Evolutionary conservation across 2,329 filamentous ascomycete genomes (phyloP), one percentile per base, ranked within the genome.

Genomic region (Colletotrichum noveboracense): DNA sequence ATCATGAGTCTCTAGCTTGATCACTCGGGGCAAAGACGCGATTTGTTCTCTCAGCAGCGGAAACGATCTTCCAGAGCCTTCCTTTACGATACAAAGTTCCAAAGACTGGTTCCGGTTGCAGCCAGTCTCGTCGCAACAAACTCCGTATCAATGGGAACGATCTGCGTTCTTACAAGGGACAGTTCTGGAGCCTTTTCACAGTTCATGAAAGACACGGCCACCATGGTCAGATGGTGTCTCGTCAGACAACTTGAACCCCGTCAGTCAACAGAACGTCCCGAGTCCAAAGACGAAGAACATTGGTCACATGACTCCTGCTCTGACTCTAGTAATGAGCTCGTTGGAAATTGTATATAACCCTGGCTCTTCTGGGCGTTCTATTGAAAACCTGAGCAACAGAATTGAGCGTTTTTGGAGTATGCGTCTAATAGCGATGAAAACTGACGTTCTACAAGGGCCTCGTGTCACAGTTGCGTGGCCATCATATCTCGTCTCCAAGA

Each of bases 351-450:
- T 7, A 21, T 21, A 21, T 1, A 0, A 6, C 0, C 43, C 10
- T 21, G 43, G 5, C 5, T 48, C 43, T 13, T 48, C 43, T 12
- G 5, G 10, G 43, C 9, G n/a, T 48, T 21, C 10, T 9, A 48
- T 7, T 6, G 6, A 21, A 13, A 48, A 7, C 18, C 2, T 2
- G n/a, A 48, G 4, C 16, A 9, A n/a, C 43, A 48, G 9, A 21
- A 48, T n/a, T 0, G 18, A n/a, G 0, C 9, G 1, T 2, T n/a
- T 5, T n/a, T 48, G 38, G 0, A 0, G 34, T 7, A 6, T n/a
- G 38, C 5, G 38, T 48, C 38, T n/a, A 48, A n/a, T 0, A 8
- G 13, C n/a, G 18, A 48, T 48, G 18, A 48, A 14, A 48, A 6
- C 38, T 48, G 18, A 48, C 43, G n/a, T 48, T 21, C 2, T 48